These are phyloP conservation scores for Russula virescens DNA, from an alignment of 768 basidiomycete genomes.

Conservation along the genomic window DNA sequence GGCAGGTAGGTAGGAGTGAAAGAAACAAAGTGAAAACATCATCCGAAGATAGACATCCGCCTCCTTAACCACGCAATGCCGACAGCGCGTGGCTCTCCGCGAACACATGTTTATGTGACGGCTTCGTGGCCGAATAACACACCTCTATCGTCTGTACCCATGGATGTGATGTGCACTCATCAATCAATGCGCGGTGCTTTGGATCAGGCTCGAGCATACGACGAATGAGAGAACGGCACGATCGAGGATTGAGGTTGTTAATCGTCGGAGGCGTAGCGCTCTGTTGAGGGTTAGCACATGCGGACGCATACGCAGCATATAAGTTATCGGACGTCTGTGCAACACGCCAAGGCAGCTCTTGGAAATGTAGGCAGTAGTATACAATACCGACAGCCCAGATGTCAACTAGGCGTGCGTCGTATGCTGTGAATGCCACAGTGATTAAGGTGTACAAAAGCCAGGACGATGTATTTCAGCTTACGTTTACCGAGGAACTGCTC, in stretches of 20 bases:
- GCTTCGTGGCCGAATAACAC: slow-evolving; percentile 58
- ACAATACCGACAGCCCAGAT: slow-evolving; percentile 97
- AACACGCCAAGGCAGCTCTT: slow-evolving; percentile 96
- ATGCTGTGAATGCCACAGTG: slow-evolving; percentile 50
- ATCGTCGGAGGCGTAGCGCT: slow-evolving; percentile 59
- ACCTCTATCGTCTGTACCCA: slow-evolving; percentile 84
- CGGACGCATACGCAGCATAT: slow-evolving; percentile 68
- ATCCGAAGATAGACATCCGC: neutral
- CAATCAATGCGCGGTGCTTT: slow-evolving; percentile 64
- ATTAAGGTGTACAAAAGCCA: slow-evolving; percentile 37
- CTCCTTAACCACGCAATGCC: slow-evolving; percentile 15
- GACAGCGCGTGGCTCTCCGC: slow-evolving; percentile 20
- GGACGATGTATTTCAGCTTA: slow-evolving; percentile 46
- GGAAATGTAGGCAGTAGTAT: slow-evolving; percentile 98
- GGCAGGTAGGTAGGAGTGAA: neutral
- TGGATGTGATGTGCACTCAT: slow-evolving; percentile 69
- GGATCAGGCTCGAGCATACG: slow-evolving; percentile 97
- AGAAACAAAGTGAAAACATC: neutral
- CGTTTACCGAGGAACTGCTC: slow-evolving; percentile 97
- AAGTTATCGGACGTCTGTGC: slow-evolving; percentile 79
- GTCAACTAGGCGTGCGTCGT: slow-evolving; percentile 94
- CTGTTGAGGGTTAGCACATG: slow-evolving; percentile 44
- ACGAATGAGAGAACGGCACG: slow-evolving; percentile 76
- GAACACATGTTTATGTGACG: slow-evolving; percentile 64
- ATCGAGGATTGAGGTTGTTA: slow-evolving; percentile 81